Percentiles rank a stretch among this genome's conserved stretches.
Evolutionary conservation across 257 asterid species (phyloP).

Genomic region (Plantago major): DNA sequence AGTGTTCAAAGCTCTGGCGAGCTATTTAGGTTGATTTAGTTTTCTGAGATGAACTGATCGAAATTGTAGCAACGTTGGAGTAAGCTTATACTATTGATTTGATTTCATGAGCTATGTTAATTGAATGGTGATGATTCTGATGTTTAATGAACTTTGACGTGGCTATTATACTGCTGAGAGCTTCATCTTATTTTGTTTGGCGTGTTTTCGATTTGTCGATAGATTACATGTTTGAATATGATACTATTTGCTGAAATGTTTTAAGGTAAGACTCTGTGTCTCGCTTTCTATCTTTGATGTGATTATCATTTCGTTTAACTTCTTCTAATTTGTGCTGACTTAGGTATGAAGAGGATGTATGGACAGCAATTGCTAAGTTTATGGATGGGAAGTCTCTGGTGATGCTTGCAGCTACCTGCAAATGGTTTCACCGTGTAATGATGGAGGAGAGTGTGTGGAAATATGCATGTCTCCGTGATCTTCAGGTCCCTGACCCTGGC

Average conservation of each 20-base stretch:
- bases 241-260: too few relatives aligned
- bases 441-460: conserved; percentile 83
- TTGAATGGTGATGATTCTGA: too few relatives aligned
- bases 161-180: too few relatives aligned
- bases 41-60: too few relatives aligned
- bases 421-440: conserved; percentile 70
- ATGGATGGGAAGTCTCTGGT: conserved; percentile 85
- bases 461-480: conserved; percentile 87
- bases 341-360: conserved; percentile 83
- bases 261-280: neutral
- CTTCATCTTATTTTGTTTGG: too few relatives aligned
- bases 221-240: too few relatives aligned
- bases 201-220: too few relatives aligned
- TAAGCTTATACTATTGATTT: too few relatives aligned
- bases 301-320: neutral
- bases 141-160: too few relatives aligned
- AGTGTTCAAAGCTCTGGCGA: too few relatives aligned
- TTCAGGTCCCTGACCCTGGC: conserved; percentile 83
- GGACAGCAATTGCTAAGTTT: conserved; percentile 93
- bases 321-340: conserved; percentile 14
- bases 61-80: too few relatives aligned
- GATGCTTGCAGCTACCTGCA: conserved; percentile 74
- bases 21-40: neutral
- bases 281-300: neutral
- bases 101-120: too few relatives aligned